Base-by-base conservation (phyloP, 2,329 filamentous ascomycete species). In the Calonectria henricotiae region DNA sequence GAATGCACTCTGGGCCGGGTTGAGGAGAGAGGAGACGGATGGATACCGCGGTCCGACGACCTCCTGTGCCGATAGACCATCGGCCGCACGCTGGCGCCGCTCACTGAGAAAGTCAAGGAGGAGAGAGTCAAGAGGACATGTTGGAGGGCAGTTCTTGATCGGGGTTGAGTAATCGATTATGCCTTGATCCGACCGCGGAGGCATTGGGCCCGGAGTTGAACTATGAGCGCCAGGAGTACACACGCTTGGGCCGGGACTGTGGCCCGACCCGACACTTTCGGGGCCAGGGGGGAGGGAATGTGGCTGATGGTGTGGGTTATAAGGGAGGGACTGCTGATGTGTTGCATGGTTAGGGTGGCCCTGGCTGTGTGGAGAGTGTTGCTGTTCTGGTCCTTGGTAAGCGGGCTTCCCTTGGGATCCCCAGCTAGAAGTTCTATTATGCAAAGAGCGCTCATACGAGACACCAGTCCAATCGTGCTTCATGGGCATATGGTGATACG, bases 41-140 rank as follows among this genome's bases (percentile, higher is more conserved):
- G 94, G 94, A 78, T 97, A 95, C 15, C 89, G 86, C 0, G 94
- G 94, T 0, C 94, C 94, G 8, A 94, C 87, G 9, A 96, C 88
- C 51, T 92, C 89, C 46, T 90, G 86, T 9, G 87, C 82, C 0
- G 92, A 84, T 1, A 90, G 86, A 5, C 93, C 93, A 70, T 93
- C 88, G 1, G 88, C 88, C 1, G 91, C 88, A 58, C 90, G 90
- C 75, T 92, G 88, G 43, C 87, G 89, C 39, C 92, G 89, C 75
- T 94, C 90, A 30, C 89, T 86, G 32, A 96, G 87, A 77, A 96
- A 97, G 79, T 95, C 92, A 27, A 96, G 87, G 51, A 97, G 87
- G n/a, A 98, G 88, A 47, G 85, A 86, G 78, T 97, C 95, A 1
- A 97, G 86, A 0, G 93, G 90, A 79, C 93, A 96, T 0, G 93